Base-by-base conservation (phyloP, 2,329 filamentous ascomycete species). In the Fusarium gaditjirri region DNA sequence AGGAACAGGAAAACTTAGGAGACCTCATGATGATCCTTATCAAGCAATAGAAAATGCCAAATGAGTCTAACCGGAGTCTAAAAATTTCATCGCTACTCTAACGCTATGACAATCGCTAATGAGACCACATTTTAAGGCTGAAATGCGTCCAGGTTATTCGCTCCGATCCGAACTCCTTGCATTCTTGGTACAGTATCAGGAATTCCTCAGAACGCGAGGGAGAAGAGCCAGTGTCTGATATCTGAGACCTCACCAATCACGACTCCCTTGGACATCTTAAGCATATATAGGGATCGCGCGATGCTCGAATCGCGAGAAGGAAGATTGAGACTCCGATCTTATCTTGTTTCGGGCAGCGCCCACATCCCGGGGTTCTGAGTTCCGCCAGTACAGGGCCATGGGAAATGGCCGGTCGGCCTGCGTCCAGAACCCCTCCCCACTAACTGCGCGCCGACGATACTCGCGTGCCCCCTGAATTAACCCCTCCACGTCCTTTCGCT, bases 361-460 rank as follows among this genome's bases (percentile, higher is more conserved):
- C 49, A 42, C 13, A 41, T 67, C 31, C 4, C 33, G 36, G 47
- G 31, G 14, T 14, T 54, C 50, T 38, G 59, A 17, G 36, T 65
- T 75, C 54, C 63, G 74, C 71, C 67, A 75, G 29, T 76, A 76
- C 8, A 77, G 42, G 13, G 75, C 75, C 67, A 76, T 61, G 3
- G 75, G 75, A 29, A 76, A 76, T 14, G 75, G 66, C 2, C 65
- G 68, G 25, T 76, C 75, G 2, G 52, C 38, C 12, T 72, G 65
- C 0, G 42, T 47, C 75, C 75, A 76, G 46, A 76, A 76, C 2
- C 75, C 75, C 16, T 72, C 73, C 1, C 73, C 75, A 27, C 60
- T 65, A 6, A 76, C 63, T 3, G 63, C 71, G 2, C 75, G 73
- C 27, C 75, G 71, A 19, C 70, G 73, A 53, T 76, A 76, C 12